Conservation (phyloP, 345 rosid genomes). For the Moricandia moricandioides region DNA sequence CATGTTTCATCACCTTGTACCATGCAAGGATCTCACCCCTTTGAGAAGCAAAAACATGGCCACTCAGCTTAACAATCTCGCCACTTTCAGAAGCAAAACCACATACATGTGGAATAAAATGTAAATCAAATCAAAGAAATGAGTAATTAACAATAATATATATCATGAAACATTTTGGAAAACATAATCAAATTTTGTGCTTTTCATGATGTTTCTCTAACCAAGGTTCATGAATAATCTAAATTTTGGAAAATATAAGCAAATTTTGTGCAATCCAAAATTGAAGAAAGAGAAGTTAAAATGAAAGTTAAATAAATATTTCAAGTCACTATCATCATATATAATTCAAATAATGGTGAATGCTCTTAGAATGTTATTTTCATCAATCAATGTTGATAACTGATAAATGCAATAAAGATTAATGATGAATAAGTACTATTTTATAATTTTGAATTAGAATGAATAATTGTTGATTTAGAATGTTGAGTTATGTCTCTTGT, state of each 20-base stretch:
- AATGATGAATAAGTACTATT: neutral
- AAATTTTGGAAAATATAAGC: too few species aligned
- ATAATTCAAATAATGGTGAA: neutral
- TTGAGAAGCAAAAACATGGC: too few species aligned
- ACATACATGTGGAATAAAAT: too few species aligned
- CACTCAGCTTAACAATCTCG: too few species aligned
- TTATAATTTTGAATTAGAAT: neutral
- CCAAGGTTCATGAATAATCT: neutral
- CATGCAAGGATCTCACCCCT: too few species aligned
- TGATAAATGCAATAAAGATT: neutral
- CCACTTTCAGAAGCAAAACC: too few species aligned
- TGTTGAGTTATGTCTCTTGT: neutral
- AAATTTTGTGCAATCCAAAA: neutral
- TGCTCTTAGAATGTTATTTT: neutral
- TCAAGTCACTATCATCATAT: neutral
- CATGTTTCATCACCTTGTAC: too few species aligned
- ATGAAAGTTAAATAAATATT: neutral
- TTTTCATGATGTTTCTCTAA: too few species aligned
- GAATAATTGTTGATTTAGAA: neutral
- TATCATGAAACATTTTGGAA: too few species aligned
- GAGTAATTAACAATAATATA: too few species aligned
- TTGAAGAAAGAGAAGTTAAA: neutral
- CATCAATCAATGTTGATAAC: neutral
- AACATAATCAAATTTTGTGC: neutral
- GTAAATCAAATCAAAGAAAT: too few species aligned